A percentile compares a stretch with the other conserved stretches of the same genome.
Conservation (phyloP, 2,329 filamentous ascomycete species). For the Clonostachys sp. region DNA sequence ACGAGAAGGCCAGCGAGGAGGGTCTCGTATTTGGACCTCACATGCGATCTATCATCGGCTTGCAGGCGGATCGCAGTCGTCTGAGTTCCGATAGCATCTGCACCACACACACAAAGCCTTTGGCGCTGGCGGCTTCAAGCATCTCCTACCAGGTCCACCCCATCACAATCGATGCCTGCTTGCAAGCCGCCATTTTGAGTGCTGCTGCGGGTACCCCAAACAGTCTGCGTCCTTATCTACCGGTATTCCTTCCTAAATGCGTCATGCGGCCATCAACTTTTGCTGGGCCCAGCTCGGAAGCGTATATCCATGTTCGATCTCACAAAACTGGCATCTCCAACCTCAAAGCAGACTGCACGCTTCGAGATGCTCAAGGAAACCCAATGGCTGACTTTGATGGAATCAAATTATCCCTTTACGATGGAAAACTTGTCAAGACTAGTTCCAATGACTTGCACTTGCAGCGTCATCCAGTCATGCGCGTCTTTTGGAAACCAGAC, state of each 20-base stretch:
- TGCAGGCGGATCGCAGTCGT: background rate
- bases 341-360: background rate
- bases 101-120: background rate
- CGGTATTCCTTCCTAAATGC: slow-evolving; percentile 3
- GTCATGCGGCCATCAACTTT: background rate
- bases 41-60: slow-evolving; percentile 1
- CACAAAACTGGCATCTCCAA: no score
- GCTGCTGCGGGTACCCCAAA: slow-evolving; percentile 1
- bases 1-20: background rate
- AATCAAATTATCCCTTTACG: background rate
- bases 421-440: background rate
- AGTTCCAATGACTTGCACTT: background rate
- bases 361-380: background rate
- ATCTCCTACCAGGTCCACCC: slow-evolving; percentile 20
- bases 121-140: background rate
- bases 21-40: background rate
- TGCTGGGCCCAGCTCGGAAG: no score
- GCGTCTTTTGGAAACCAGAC: slow-evolving; percentile 8
- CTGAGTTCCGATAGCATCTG: background rate
- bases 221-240: slow-evolving; percentile 1
- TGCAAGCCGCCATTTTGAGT: slow-evolving; percentile 9
- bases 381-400: background rate
- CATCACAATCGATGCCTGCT: slow-evolving; percentile 23
- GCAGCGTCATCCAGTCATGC: background rate
- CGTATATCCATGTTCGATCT: no score